Percentiles rank a stretch among this genome's conserved stretches.
Evolutionary conservation across 2,329 filamentous ascomycete species (phyloP).

Genomic region (Hymenoscyphus occultus): DNA sequence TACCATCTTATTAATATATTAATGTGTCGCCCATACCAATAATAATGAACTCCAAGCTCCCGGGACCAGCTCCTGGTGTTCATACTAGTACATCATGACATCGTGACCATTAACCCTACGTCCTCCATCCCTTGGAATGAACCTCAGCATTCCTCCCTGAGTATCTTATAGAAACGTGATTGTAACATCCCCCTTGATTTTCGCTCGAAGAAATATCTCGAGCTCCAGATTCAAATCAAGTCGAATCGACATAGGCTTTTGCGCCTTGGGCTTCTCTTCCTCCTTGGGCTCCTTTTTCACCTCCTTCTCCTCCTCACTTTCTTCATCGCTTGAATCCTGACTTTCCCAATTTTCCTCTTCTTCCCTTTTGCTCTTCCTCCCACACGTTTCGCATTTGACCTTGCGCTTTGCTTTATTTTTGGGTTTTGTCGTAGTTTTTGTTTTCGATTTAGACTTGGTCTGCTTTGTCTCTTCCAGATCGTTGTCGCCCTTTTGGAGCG

Average conservation of each 20-base stretch:
- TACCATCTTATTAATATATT: neutral
- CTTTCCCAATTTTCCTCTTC: slow-evolving; percentile 17
- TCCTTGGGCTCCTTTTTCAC: slow-evolving; percentile 37
- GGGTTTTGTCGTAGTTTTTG: slow-evolving; percentile 21
- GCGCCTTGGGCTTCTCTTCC: slow-evolving; percentile 42
- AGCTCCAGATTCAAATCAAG: slow-evolving; percentile 75
- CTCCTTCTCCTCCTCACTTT: slow-evolving; percentile 30
- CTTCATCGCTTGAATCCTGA: slow-evolving; percentile 23
- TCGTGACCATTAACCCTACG: neutral
- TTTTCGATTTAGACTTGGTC: slow-evolving; percentile 8
- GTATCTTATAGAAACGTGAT: slow-evolving; percentile 39
- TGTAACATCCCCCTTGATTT: slow-evolving; percentile 79
- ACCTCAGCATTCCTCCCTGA: no score
- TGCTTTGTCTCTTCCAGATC: slow-evolving; percentile 10
- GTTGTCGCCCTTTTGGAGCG: slow-evolving; percentile 14
- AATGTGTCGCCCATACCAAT: neutral
- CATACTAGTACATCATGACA: no score
- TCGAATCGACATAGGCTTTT: slow-evolving; percentile 66
- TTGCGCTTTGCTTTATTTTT: slow-evolving; percentile 11
- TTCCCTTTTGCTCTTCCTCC: slow-evolving; percentile 15
- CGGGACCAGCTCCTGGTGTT: no score
- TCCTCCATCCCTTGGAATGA: neutral
- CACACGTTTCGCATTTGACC: slow-evolving; percentile 17
- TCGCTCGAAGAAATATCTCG: slow-evolving; percentile 75
- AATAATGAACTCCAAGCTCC: neutral